phyloP scores from a whole-genome alignment of 129 eudicot genomes.

The Escallonia rubra region DNA sequence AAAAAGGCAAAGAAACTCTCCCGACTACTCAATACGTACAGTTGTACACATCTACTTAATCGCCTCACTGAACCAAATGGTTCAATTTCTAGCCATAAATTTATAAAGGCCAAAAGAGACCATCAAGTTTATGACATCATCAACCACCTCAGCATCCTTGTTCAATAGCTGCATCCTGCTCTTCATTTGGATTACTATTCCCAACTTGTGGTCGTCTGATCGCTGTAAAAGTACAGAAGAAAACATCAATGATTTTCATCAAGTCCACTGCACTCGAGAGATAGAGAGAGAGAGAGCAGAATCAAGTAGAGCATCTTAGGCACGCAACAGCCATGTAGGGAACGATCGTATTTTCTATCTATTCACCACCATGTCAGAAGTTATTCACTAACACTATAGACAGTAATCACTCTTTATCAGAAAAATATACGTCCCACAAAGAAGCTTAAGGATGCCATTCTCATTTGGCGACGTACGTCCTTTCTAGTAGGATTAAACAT shows the following conservation, averaged over 20 bases:
- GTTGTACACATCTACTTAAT: too few species aligned
- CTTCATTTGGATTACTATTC: slow-evolving; percentile 4
- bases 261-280: not conserved
- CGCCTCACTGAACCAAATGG: too few species aligned
- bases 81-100: too few species aligned
- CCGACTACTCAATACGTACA: too few species aligned
- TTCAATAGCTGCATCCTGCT: not conserved
- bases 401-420: not conserved
- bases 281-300: not conserved
- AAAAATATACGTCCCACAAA: not conserved
- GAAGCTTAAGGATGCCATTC: slow-evolving; percentile 5
- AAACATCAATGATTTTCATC: not conserved
- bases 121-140: not conserved
- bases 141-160: not conserved
- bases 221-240: not conserved
- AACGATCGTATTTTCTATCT: too few species aligned
- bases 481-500: not conserved
- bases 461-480: slow-evolving; percentile 6
- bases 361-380: too few species aligned
- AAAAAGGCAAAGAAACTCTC: too few species aligned
- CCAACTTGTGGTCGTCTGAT: slow-evolving; percentile 7
- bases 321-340: not conserved
- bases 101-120: not conserved
- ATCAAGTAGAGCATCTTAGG: not conserved
- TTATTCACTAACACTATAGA: not conserved